Percentiles rank a stretch among this genome's conserved stretches.
phyloP scores from a whole-genome alignment of 345 rosid genomes.

The Citrus maxima region DNA sequence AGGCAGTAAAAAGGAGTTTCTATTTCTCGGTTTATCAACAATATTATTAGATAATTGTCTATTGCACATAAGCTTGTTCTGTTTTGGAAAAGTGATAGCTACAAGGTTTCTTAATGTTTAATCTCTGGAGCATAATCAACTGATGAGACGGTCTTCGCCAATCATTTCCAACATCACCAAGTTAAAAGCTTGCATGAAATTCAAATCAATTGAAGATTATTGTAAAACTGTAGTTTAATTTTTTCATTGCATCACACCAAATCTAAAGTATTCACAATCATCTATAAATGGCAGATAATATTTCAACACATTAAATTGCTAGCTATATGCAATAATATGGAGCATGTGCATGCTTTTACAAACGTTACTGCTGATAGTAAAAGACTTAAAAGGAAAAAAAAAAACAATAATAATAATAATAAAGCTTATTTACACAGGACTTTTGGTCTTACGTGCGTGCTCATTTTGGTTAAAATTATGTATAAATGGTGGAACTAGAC shows the following conservation, averaged over 20 bases:
- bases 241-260: not conserved
- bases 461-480: not conserved
- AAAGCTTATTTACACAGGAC: not conserved
- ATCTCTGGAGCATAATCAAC: not conserved
- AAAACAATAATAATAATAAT: too few relatives aligned
- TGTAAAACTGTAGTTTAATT: not conserved
- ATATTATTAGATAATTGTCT: not conserved
- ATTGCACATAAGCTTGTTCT: too few relatives aligned
- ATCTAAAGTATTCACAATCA: not conserved
- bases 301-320: not conserved
- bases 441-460: not conserved
- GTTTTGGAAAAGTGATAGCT: not conserved
- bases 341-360: not conserved
- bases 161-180: not conserved
- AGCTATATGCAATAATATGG: too few relatives aligned
- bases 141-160: not conserved
- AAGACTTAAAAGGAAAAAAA: not conserved
- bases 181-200: not conserved
- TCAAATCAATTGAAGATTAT: not conserved
- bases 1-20: not conserved
- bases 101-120: not conserved
- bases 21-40: not conserved
- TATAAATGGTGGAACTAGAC: not conserved
- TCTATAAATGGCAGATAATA: not conserved
- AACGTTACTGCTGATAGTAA: too few relatives aligned